Evolutionary conservation across 1,139 yeast genomes (phyloP).

Genomic region (Protomyces gravidus): DNA sequence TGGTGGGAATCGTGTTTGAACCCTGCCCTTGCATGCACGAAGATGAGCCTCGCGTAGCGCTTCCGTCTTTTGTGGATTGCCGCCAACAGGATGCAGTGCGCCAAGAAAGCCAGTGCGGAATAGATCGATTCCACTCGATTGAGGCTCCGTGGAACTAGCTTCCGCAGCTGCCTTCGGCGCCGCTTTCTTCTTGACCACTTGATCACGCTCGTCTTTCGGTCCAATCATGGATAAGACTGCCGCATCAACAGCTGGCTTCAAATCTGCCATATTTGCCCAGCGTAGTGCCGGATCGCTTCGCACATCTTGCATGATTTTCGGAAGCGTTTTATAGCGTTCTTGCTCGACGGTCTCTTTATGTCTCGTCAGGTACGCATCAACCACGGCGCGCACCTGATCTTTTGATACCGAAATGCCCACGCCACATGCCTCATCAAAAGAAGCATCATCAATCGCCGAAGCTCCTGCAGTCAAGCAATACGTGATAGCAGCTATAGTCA

Average conservation of each 20-base stretch:
- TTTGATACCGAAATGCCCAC: constrained; percentile 68
- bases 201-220: constrained; percentile 94
- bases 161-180: constrained; percentile 41
- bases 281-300: constrained; percentile 69
- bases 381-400: constrained; percentile 58
- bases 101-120: constrained; percentile 94
- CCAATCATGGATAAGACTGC: constrained; percentile 68
- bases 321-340: constrained; percentile 74
- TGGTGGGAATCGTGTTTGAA: constrained; percentile 94
- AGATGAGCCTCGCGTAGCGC: constrained; percentile 78
- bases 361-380: constrained; percentile 55
- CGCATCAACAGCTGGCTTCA: constrained; percentile 81
- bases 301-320: constrained; percentile 69
- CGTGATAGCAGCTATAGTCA: not conserved
- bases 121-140: constrained; percentile 58
- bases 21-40: constrained; percentile 71
- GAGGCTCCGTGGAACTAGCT: constrained; percentile 36
- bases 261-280: constrained; percentile 85
- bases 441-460: constrained; percentile 42
- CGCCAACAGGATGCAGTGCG: constrained; percentile 91
- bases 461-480: not conserved
- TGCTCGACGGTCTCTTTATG: constrained; percentile 57
- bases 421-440: constrained; percentile 47
- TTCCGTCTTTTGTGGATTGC: constrained; percentile 83
- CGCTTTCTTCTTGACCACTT: constrained; percentile 69